Evolutionary conservation across 2,329 filamentous ascomycete genomes (phyloP), one percentile per base, ranked within the genome.

Genomic region (Penicillium occitanis): DNA sequence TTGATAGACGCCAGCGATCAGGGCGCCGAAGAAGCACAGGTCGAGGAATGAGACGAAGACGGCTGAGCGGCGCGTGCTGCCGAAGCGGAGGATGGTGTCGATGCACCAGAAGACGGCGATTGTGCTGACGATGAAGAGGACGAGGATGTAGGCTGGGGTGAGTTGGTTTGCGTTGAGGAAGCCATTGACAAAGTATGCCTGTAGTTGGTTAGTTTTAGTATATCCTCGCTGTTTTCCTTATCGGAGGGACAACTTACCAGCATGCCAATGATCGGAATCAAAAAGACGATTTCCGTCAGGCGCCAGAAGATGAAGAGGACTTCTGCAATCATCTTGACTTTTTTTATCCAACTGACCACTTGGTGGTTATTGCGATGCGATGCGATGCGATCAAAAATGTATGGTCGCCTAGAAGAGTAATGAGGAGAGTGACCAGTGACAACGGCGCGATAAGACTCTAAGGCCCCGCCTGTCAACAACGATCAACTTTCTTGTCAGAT

Each of bases 221-320:
- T 53, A 11, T 35, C 33, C 33, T 30, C 13, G 5, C 5, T 50
- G 48, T 17, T 30, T 50, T 30, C 11, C 5, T 33, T 4, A 28
- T 30, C 25, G 7, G 5, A 63, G 25, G 55, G 28, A 68, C 28
- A 33, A 71, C 79, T 61, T 76, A 83, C 83, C 68, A 87, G 78
- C 82, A 89, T 89, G 74, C 87, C 87, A 73, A 89, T 81, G 66
- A 85, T 83, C 37, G 87, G 87, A 68, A 89, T 86, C 71, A 89
- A 77, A 53, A 86, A 88, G 77, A 86, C 72, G 77, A 89, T 84
- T 75, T 90, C 80, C 74, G 84, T 80, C 74, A 88, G 72, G 67
- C 87, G 84, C 82, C 85, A 87, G 75, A 84, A 84, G 76, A 85
- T 81, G 81, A 89, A 89, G 71, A 88, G 83, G 58, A 89, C 72